phyloP scores from a whole-genome alignment of 257 asterid genomes.

The Nemophila menziesii region DNA sequence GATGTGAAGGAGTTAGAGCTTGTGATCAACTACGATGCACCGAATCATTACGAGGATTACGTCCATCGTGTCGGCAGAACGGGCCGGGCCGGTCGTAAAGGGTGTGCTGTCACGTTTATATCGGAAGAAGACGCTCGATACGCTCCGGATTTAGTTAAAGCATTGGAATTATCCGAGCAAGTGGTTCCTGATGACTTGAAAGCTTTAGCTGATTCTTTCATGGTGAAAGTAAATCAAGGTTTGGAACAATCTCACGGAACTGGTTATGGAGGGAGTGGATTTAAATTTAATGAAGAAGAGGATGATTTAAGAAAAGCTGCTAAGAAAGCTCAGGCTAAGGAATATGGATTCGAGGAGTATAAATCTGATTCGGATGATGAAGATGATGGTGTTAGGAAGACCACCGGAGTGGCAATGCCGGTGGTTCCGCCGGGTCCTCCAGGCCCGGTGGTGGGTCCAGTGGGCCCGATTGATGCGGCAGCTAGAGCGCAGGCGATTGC shows the following conservation, averaged over 20 bases:
- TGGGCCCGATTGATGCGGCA: conserved; percentile 42
- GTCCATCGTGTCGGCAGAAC: conserved; percentile 96
- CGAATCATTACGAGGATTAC: conserved; percentile 88
- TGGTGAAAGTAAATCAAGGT: conserved; percentile 80
- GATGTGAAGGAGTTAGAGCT: conserved; percentile 89
- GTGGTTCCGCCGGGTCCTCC: conserved; percentile 35
- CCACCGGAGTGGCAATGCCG: conserved; percentile 56
- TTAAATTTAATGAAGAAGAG: conserved; percentile 83
- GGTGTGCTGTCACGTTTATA: conserved; percentile 73
- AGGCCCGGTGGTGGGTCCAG: conserved; percentile 25
- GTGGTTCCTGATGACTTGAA: conserved; percentile 72
- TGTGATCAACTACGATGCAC: conserved; percentile 71
- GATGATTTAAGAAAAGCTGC: conserved; percentile 83
- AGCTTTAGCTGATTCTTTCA: conserved; percentile 66
- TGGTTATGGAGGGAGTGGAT: conserved; percentile 87
- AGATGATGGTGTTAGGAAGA: conserved; percentile 63
- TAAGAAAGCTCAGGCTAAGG: conserved; percentile 88
- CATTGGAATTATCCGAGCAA: conserved; percentile 71
- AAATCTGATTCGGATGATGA: conserved; percentile 89
- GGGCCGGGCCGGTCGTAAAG: conserved; percentile 87
- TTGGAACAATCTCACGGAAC: conserved; percentile 82
- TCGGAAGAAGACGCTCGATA: conserved; percentile 78
- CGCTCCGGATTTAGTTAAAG: conserved; percentile 78
- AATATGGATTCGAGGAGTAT: conserved; percentile 76
- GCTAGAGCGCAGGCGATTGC: conserved; percentile 69